Conservation (phyloP, 1,139 yeast genomes). For the Saccharomyces hybrid region DNA sequence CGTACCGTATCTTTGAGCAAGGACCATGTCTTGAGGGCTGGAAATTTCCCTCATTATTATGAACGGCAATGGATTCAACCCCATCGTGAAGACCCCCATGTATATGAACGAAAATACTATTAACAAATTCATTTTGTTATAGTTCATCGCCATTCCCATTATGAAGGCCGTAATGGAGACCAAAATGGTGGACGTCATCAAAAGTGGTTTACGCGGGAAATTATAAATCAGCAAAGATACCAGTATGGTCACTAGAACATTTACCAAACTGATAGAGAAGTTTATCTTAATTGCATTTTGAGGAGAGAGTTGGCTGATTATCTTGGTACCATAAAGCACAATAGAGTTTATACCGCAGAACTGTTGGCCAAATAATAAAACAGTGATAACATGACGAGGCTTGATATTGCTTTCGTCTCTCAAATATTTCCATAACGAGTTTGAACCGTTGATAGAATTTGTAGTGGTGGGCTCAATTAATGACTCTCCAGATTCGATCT, state of each 20-base stretch:
- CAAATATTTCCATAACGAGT: conserved; percentile 39
- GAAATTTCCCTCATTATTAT: conserved; percentile 79
- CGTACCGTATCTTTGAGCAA: conserved; percentile 89
- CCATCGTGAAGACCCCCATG: conserved; percentile 79
- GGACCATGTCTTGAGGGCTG: conserved; percentile 66
- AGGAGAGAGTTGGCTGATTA: conserved; percentile 60
- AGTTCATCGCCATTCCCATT: conserved; percentile 58
- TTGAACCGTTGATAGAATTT: conserved; percentile 3
- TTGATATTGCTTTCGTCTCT: conserved; percentile 44
- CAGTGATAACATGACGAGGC: conserved; percentile 60
- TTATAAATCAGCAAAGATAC: conserved; percentile 69
- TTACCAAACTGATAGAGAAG: conserved; percentile 63
- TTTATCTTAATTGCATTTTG: conserved; percentile 61
- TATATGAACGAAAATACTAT: conserved; percentile 62
- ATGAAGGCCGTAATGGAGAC: conserved; percentile 61
- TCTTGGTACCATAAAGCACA: conserved; percentile 83
- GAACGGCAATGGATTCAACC: conserved; percentile 92
- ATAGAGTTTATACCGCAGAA: conserved; percentile 88
- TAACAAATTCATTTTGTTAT: conserved; percentile 44
- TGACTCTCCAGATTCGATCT: background rate
- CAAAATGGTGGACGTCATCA: conserved; percentile 52
- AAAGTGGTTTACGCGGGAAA: conserved; percentile 68
- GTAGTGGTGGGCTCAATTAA: background rate
- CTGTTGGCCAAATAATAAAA: conserved; percentile 77
- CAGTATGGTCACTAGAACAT: conserved; percentile 60